Conservation (phyloP, 2,329 filamentous ascomycete species). For the Penicillium corylophilum region DNA sequence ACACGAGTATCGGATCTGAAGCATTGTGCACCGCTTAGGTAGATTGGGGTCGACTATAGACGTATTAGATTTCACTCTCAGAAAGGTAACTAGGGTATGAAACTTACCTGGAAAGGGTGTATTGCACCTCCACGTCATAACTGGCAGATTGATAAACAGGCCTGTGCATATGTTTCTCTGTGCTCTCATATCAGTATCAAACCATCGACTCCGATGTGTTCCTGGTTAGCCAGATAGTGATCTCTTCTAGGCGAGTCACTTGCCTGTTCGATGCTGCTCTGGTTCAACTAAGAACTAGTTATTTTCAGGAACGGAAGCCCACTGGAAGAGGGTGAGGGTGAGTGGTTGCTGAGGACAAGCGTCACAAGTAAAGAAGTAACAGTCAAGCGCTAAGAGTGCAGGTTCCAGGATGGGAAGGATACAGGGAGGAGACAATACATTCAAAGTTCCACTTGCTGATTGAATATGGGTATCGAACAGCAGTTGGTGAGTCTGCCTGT, state of each 20-base stretch:
- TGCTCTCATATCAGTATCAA: not conserved
- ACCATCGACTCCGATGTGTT: not conserved
- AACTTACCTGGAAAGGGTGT: not conserved
- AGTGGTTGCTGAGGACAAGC: too few relatives aligned
- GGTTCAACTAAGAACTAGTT: not conserved
- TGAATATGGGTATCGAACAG: too few relatives aligned
- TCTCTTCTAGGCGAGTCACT: not conserved
- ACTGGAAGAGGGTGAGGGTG: not conserved
- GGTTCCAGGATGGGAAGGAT: not conserved
- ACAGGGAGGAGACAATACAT: not conserved
- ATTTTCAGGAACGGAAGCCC: not conserved
- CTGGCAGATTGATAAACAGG: not conserved
- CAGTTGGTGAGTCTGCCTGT: not conserved
- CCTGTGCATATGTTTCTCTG: not conserved
- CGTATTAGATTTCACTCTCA: not conserved
- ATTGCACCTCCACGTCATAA: not conserved
- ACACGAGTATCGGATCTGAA: slow-evolving; percentile 16
- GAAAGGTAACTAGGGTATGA: not conserved
- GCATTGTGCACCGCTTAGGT: slow-evolving; percentile 6
- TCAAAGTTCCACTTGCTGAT: not conserved
- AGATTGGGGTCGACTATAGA: not conserved
- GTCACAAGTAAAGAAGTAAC: not conserved
- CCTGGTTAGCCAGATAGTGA: not conserved
- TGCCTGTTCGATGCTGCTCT: not conserved
- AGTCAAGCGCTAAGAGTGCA: not conserved